Evolutionary conservation across 192 early-diverging fungal genomes (phyloP).

Genomic region (Glomus cerebriforme): DNA sequence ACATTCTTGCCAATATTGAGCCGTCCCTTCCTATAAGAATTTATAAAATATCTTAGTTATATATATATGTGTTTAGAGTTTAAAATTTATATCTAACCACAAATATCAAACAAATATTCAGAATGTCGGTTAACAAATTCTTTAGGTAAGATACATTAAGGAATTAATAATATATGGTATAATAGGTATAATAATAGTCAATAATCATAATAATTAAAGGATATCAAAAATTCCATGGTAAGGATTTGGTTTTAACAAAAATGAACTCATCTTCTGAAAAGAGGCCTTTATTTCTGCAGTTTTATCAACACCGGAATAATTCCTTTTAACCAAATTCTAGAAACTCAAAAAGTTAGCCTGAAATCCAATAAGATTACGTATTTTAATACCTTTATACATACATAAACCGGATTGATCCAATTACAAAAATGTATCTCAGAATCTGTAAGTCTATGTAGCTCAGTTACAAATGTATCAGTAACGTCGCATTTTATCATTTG

Average conservation of each 20-base stretch:
- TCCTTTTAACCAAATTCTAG: conserved; percentile 26
- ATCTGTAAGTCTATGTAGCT: conserved; percentile 67
- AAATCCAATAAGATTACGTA: not conserved
- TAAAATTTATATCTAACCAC: conserved; percentile 31
- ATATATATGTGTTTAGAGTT: not conserved
- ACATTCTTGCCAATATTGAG: conserved; percentile 44
- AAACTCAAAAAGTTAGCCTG: not conserved
- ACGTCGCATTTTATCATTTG: conserved; percentile 45
- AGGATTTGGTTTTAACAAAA: conserved; percentile 50
- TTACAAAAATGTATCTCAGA: conserved; percentile 71
- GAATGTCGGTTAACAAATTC: conserved; percentile 41
- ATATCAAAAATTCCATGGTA: conserved; percentile 35
- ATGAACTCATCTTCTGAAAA: conserved; percentile 55
- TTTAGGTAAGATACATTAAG: conserved; percentile 30
- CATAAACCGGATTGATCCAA: conserved; percentile 43
- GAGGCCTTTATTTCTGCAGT: conserved; percentile 41
- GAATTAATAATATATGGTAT: not conserved
- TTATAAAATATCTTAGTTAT: conserved; percentile 29
- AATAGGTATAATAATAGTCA: not conserved
- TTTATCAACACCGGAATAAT: conserved; percentile 31
- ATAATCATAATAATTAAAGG: not conserved
- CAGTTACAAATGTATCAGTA: conserved; percentile 60
- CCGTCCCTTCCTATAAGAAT: conserved; percentile 54
- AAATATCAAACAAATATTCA: conserved; percentile 43
- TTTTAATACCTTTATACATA: not conserved